Percentiles rank a stretch among this genome's conserved stretches.
phyloP scores from a whole-genome alignment of 495 filamentous ascomycete species.

The Cudoniella acicularis region DNA sequence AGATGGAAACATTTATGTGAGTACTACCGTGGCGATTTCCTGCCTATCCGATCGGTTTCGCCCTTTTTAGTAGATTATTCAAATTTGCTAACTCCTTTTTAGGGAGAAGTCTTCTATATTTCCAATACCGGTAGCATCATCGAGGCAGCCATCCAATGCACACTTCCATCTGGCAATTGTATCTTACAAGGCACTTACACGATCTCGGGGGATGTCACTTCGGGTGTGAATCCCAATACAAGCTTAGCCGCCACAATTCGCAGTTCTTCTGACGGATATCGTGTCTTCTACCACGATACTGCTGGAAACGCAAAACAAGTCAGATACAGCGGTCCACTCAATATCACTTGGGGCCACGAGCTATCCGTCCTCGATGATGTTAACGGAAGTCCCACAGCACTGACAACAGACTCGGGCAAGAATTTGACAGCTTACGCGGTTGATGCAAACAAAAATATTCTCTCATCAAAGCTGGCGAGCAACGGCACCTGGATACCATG shows the following conservation, averaged over 20 bases:
- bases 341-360: not conserved
- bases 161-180: not conserved
- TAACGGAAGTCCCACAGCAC: not conserved
- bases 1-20: not conserved
- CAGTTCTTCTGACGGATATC: not conserved
- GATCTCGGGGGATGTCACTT: not conserved
- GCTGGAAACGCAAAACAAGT: not conserved
- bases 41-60: too few relatives aligned
- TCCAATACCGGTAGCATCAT: not conserved
- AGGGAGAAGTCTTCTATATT: not conserved
- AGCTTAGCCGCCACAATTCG: not conserved
- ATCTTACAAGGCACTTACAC: not conserved
- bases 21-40: not conserved
- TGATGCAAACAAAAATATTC: not conserved
- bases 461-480: not conserved
- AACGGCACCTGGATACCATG: not conserved
- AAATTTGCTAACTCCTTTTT: not conserved
- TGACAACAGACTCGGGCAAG: not conserved
- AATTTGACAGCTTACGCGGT: not conserved
- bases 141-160: not conserved
- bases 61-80: too few relatives aligned
- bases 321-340: not conserved
- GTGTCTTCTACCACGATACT: not conserved
- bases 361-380: not conserved
- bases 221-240: not conserved